phyloP scores from a whole-genome alignment of 768 basidiomycete genomes.

The Collybia mongolica region DNA sequence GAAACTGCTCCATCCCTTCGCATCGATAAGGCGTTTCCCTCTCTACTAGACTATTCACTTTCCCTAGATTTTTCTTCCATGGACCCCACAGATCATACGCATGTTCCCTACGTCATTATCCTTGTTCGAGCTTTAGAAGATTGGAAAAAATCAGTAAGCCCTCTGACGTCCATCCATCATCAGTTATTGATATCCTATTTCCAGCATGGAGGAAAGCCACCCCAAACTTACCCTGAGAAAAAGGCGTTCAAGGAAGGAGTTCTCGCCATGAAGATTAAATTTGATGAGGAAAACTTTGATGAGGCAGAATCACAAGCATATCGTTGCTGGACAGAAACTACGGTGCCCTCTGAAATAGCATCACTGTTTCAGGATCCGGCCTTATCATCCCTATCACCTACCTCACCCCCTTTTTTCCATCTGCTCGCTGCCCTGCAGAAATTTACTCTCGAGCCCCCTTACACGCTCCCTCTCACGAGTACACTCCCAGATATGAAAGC shows the following conservation, averaged over 20 bases:
- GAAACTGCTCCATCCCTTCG: slow-evolving; percentile 74
- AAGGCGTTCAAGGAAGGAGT: slow-evolving; percentile 74
- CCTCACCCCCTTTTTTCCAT: slow-evolving; percentile 71
- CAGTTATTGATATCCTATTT: not conserved
- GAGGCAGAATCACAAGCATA: slow-evolving; percentile 91
- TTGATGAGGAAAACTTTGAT: slow-evolving; percentile 97
- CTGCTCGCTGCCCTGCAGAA: slow-evolving; percentile 71
- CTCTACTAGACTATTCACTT: slow-evolving; percentile 69
- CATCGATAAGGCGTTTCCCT: slow-evolving; percentile 87
- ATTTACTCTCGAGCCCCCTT: slow-evolving; percentile 56
- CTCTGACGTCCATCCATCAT: not conserved
- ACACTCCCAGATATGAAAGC: slow-evolving; percentile 97
- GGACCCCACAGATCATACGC: slow-evolving; percentile 87
- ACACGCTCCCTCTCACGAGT: slow-evolving; percentile 79
- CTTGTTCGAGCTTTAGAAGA: slow-evolving; percentile 80
- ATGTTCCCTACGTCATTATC: slow-evolving; percentile 89
- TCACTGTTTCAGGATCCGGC: slow-evolving; percentile 63
- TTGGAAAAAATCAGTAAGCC: slow-evolving; percentile 75
- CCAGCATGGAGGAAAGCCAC: slow-evolving; percentile 68
- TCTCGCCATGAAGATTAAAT: slow-evolving; percentile 61
- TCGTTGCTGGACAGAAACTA: slow-evolving; percentile 63
- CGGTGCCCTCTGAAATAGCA: slow-evolving; percentile 65
- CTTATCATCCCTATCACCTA: slow-evolving; percentile 36
- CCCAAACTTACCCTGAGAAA: slow-evolving; percentile 61
- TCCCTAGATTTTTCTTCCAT: slow-evolving; percentile 72